Evolutionary conservation across 2,329 filamentous ascomycete species (phyloP).

Genomic region (Trichophyton equinum): DNA sequence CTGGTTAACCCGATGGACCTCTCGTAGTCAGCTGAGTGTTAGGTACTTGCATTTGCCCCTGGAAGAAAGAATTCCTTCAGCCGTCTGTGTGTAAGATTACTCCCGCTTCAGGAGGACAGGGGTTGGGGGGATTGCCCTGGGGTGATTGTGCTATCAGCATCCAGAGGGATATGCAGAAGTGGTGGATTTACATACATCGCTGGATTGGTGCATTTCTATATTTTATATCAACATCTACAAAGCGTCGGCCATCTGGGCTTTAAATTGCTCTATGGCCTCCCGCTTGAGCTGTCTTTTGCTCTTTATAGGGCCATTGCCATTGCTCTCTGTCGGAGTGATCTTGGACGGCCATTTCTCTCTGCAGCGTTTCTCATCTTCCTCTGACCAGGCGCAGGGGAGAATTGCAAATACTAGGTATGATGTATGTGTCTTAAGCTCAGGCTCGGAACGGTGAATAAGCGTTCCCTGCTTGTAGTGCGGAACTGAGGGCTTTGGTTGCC

Average conservation of each 20-base stretch:
- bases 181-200: neutral
- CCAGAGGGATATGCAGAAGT: neutral
- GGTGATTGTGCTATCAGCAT: neutral
- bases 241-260: neutral
- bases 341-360: conserved; percentile 53
- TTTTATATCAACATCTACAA: neutral
- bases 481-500: conserved; percentile 12
- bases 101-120: neutral
- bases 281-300: conserved; percentile 30
- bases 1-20: neutral
- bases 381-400: conserved; percentile 73
- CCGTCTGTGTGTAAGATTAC: neutral
- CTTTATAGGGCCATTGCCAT: conserved; percentile 20
- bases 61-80: neutral
- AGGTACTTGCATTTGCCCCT: neutral
- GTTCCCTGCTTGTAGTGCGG: conserved; percentile 62
- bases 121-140: no score
- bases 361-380: conserved; percentile 62
- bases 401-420: conserved; percentile 93
- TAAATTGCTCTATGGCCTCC: conserved; percentile 34
- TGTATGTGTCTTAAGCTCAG: conserved; percentile 88
- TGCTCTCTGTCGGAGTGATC: conserved; percentile 29
- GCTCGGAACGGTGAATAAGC: conserved; percentile 67
- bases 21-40: neutral
- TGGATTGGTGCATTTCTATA: neutral